phyloP scores from a whole-genome alignment of 2,329 filamentous ascomycete species.

The Alternaria incomplexa region DNA sequence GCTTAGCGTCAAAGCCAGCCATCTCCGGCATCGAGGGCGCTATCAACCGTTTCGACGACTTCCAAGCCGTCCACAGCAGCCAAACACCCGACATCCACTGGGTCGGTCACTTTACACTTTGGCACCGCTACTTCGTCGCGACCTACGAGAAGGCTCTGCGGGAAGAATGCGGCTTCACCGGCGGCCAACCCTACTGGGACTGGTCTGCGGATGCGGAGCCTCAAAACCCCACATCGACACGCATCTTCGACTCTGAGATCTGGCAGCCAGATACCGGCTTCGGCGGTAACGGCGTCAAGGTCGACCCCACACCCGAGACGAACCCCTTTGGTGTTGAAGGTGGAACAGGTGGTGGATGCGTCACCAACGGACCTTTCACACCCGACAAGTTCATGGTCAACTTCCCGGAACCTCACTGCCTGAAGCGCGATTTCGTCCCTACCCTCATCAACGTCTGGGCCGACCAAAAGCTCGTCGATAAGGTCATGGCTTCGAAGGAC shows the following conservation, averaged over 20 bases:
- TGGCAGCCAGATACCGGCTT: conserved; percentile 37
- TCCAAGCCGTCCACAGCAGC: conserved; percentile 26
- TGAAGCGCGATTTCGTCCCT: conserved; percentile 42
- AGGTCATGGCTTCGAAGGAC: conserved; percentile 29
- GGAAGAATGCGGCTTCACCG: conserved; percentile 30
- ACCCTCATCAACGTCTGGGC: conserved; percentile 31
- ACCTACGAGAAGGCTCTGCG: conserved; percentile 32
- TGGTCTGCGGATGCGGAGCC: conserved; percentile 31
- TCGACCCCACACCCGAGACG: conserved; percentile 29
- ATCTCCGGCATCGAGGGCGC: conserved; percentile 21
- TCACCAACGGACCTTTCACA: conserved; percentile 40
- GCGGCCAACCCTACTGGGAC: conserved; percentile 47
- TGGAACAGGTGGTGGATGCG: conserved; percentile 42
- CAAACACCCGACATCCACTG: conserved; percentile 33
- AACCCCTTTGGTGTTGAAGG: conserved; percentile 32
- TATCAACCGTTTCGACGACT: conserved; percentile 33
- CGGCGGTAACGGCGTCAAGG: conserved; percentile 44
- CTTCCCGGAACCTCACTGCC: conserved; percentile 30
- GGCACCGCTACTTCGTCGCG: conserved; percentile 32
- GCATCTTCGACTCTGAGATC: conserved; percentile 21
- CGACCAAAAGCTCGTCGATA: conserved; percentile 24
- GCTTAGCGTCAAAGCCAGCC: conserved; percentile 22
- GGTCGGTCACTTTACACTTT: conserved; percentile 30
- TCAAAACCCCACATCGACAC: conserved; percentile 17
- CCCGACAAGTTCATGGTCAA: conserved; percentile 29